Conservation (phyloP, 2,329 filamentous ascomycete species). For the Kalaharituber pfeilii region DNA sequence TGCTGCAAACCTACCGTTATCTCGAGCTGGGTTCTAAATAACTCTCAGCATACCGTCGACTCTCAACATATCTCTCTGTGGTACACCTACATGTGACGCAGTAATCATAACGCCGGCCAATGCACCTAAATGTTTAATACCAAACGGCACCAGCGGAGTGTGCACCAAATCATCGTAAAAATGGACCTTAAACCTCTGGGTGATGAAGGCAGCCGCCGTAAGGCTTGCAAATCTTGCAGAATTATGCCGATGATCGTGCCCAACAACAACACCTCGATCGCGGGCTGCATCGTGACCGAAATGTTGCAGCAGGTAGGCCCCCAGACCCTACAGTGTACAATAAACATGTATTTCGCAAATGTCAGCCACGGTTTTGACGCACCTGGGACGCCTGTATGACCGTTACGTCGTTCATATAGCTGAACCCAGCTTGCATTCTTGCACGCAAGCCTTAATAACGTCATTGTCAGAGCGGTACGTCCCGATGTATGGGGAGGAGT, state of each 20-base stretch:
- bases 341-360: background rate
- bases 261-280: conserved; percentile 35
- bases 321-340: background rate
- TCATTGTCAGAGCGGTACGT: conserved; percentile 3
- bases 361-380: conserved; percentile 32
- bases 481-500: background rate
- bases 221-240: conserved; percentile 43
- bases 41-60: conserved; percentile 2
- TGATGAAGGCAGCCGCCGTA: conserved; percentile 41
- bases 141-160: conserved; percentile 46
- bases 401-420: conserved; percentile 41
- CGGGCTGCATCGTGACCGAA: conserved; percentile 29
- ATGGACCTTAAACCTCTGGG: conserved; percentile 41
- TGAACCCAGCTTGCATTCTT: conserved; percentile 48
- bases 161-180: conserved; percentile 40
- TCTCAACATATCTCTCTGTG: conserved; percentile 19
- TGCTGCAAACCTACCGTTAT: conserved; percentile 33
- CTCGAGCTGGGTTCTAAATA: conserved; percentile 39
- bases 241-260: conserved; percentile 45
- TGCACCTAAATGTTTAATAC: conserved; percentile 36
- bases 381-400: conserved; percentile 48
- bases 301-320: conserved; percentile 34
- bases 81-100: conserved; percentile 30
- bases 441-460: conserved; percentile 40
- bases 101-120: conserved; percentile 48